Base-by-base conservation (phyloP, 2,329 filamentous ascomycete species). In the Cladosporium austrohemisphaericum region DNA sequence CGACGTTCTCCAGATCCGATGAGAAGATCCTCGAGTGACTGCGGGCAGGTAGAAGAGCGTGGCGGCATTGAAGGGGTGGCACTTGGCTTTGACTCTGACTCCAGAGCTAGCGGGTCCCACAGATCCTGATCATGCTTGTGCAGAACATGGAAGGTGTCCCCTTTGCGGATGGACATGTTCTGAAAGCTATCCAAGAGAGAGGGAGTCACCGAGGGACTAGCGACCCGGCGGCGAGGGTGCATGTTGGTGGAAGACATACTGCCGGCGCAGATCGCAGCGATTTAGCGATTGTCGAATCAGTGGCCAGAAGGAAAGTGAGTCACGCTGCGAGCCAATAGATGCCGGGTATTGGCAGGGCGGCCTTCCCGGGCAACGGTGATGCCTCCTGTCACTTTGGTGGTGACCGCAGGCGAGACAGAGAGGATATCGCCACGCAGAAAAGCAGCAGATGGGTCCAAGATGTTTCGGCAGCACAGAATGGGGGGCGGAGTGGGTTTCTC, bases 31-130 rank as follows among this genome's bases (percentile, higher is more conserved):
- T 76, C 72, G 16, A 76, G 68, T 48, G 68, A 66, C 61, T 76
- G 70, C 18, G 72, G 69, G 56, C 68, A 73, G 52, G 74, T 76
- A 4, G 71, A 66, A n/a, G 73, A 75, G 41, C 74, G 73, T 49
- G 65, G 64, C 36, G 71, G 69, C 68, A 73, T 71, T 58, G 66
- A 69, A 49, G 61, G 66, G 14, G 59, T 50, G 13, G 52, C 40
- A 29, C 41, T 33, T 18, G 53, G 26, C 36, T 44, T 55, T 26
- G 54, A 50, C 50, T 61, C 35, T 23, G 56, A 40, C 31, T 44
- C 54, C 18, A 53, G 51, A 46, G 61, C 60, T n/a, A 68, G 59
- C 18, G 65, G 65, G 53, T 67, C 63, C 60, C 64, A 66, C 36
- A 67, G 56, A 37, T 61, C 60, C 58, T 69, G 69, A 56, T 68